phyloP scores from a whole-genome alignment of 2,329 filamentous ascomycete genomes.

The Fusarium pseudograminearum region DNA sequence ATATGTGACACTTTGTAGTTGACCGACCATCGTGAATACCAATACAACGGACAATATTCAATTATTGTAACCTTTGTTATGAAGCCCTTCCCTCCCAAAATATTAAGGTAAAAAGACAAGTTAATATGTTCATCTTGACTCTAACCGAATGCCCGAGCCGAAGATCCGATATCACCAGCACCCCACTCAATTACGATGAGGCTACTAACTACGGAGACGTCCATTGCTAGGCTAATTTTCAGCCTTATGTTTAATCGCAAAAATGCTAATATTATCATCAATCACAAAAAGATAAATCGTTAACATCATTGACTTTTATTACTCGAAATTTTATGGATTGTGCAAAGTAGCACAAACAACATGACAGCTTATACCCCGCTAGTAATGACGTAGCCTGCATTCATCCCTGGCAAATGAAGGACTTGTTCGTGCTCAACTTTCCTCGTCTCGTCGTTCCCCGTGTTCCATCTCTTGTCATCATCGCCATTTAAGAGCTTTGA shows the following conservation, averaged over 20 bases:
- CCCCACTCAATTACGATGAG: not conserved
- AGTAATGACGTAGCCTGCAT: conserved; percentile 7
- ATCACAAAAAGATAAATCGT: not conserved
- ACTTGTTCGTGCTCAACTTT: not conserved
- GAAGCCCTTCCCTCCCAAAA: not conserved
- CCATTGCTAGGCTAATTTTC: too few species aligned
- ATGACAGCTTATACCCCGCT: not conserved
- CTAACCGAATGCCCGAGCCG: not conserved
- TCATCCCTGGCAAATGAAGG: conserved; percentile 6
- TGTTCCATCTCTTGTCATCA: not conserved
- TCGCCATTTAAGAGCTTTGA: conserved; percentile 28
- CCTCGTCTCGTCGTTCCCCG: not conserved
- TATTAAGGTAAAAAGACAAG: not conserved
- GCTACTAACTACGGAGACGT: not conserved
- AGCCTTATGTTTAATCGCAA: too few species aligned
- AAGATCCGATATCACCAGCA: not conserved
- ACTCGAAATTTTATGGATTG: conserved; percentile 1
- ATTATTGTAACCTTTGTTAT: not conserved
- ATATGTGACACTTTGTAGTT: too few species aligned
- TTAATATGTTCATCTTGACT: too few species aligned
- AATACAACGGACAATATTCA: not conserved
- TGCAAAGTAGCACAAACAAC: conserved; percentile 17
- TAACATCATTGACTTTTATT: conserved; percentile 27
- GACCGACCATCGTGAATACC: not conserved
- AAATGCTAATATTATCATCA: not conserved